These are phyloP conservation scores for Sclerospora graminicola DNA, from an alignment of 352 stramenopile species.

Conservation along the genomic window DNA sequence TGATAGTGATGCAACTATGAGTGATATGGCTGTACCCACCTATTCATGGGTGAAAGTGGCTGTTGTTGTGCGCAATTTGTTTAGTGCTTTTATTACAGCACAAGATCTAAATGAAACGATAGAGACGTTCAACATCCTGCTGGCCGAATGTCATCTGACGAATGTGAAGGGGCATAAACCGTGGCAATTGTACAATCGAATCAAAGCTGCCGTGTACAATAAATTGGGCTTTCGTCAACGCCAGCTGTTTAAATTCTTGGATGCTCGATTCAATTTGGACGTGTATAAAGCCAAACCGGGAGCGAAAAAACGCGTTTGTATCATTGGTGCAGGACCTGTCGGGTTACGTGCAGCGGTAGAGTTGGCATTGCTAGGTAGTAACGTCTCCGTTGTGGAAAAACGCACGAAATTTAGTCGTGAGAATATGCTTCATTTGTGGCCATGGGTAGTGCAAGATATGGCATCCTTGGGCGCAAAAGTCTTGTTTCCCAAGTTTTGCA, in stretches of 20 bases:
- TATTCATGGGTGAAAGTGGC: not conserved
- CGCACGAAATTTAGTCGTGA: slow-evolving; percentile 61
- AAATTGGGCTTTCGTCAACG: slow-evolving; percentile 54
- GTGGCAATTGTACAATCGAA: slow-evolving; percentile 40
- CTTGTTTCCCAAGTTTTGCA: no score
- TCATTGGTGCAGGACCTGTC: slow-evolving; percentile 41
- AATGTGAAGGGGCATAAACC: slow-evolving; percentile 28
- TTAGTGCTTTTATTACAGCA: slow-evolving; percentile 36
- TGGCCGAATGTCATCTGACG: slow-evolving; percentile 31
- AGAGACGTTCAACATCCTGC: slow-evolving; percentile 27
- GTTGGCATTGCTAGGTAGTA: slow-evolving; percentile 42
- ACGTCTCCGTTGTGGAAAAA: slow-evolving; percentile 71
- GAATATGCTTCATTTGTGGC: slow-evolving; percentile 15
- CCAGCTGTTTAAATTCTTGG: slow-evolving; percentile 53
- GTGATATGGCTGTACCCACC: not conserved
- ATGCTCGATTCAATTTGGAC: slow-evolving; percentile 31
- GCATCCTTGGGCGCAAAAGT: no score
- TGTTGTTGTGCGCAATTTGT: slow-evolving; percentile 14
- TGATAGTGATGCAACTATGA: not conserved
- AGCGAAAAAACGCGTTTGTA: slow-evolving; percentile 39
- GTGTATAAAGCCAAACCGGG: slow-evolving; percentile 33
- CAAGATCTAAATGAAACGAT: slow-evolving; percentile 44
- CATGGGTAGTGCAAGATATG: no score
- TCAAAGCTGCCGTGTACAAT: slow-evolving; percentile 34
- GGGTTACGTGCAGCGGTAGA: slow-evolving; percentile 36